Evolutionary conservation across 208 protist species (phyloP), one percentile per base, ranked within the genome.

Genomic region (Trypanosoma mega): DNA sequence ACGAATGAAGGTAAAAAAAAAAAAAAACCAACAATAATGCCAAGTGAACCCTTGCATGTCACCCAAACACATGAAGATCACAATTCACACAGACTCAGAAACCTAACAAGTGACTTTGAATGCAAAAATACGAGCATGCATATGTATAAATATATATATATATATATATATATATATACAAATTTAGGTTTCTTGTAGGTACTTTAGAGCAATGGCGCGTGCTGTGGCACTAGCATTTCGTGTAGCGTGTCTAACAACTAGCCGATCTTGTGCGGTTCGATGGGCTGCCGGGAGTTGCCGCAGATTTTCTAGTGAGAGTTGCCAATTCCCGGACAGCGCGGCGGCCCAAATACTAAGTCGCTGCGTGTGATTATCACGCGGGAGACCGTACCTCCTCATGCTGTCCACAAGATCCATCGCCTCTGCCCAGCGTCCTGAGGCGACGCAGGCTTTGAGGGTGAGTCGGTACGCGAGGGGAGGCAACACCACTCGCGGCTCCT

Each of bases 401-500:
- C 52, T 45, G 9, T 74, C 59, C 6, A 93, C 67, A 26, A 90
- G 60, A 7, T 55, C 29, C 20, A 89, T 68, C 26, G 69, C 76
- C 36, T 76, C 59, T 8, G 18, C 31, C 82, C 82, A 93, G 20
- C 76, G 76, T 9, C 72, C 72, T 24, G 73, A 65, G 21, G 26
- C 39, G 5, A 87, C 74, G 57, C 78, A 93, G 12, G 74, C 71
- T 57, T 87, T 90, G 21, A 89, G 46, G 2, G 75, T 76, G 43
- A 93, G 72, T 33, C 83, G 80, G 52, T 90, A 74, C 14, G 87
- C 87, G 37, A 90, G 48, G 0, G 87, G 83, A n/a, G 82, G 87
- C 12, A 93, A 63, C 7, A 93, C 75, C 9, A 80, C 72, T 37
- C 78, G 66, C 18, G 87, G 83, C 58, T 90, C 80, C 55, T 84